Conservation (phyloP, 2,329 filamentous ascomycete species). For the Neopestalotiopsis rosae region DNA sequence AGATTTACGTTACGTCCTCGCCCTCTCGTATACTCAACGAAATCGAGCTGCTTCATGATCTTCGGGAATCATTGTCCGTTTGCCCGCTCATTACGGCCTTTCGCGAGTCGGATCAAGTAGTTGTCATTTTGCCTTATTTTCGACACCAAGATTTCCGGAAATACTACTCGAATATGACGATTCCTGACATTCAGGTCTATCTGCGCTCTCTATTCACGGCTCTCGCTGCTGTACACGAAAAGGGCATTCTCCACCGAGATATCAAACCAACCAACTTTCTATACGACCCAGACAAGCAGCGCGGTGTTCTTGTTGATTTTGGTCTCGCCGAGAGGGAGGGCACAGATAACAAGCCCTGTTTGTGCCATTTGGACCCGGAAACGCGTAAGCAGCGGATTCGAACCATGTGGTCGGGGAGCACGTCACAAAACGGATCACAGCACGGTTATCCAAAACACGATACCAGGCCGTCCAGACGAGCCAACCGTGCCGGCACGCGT, state of each 20-base stretch:
- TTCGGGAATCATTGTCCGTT: conserved; percentile 82
- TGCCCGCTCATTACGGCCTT: conserved; percentile 98
- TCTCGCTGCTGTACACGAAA: conserved; percentile 79
- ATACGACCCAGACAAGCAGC: conserved; percentile 80
- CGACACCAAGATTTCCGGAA: conserved; percentile 92
- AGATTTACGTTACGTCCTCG: conserved; percentile 98
- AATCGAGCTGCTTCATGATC: conserved; percentile 87
- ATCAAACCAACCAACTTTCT: conserved; percentile 99
- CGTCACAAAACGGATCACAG: conserved; percentile 58
- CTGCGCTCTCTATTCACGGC: conserved; percentile 88
- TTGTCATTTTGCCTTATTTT: conserved; percentile 94
- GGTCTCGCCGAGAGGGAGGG: conserved; percentile 90
- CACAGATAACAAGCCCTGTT: conserved; percentile 77
- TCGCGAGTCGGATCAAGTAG: conserved; percentile 89
- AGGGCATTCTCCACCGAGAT: conserved; percentile 88
- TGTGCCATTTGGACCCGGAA: conserved; percentile 72
- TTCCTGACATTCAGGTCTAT: conserved; percentile 87
- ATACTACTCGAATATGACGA: conserved; percentile 90
- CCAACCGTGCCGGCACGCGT: conserved; percentile 92
- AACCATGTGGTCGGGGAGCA: conserved; percentile 55
- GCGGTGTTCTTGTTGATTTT: conserved; percentile 97
- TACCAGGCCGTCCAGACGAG: conserved; percentile 82
- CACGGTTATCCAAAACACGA: conserved; percentile 88
- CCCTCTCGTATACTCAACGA: conserved; percentile 94
- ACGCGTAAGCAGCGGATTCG: conserved; percentile 67